These are phyloP conservation scores for Fraxinus quadrangulata DNA, from an alignment of 257 asterid genomes.

Conservation along the genomic window DNA sequence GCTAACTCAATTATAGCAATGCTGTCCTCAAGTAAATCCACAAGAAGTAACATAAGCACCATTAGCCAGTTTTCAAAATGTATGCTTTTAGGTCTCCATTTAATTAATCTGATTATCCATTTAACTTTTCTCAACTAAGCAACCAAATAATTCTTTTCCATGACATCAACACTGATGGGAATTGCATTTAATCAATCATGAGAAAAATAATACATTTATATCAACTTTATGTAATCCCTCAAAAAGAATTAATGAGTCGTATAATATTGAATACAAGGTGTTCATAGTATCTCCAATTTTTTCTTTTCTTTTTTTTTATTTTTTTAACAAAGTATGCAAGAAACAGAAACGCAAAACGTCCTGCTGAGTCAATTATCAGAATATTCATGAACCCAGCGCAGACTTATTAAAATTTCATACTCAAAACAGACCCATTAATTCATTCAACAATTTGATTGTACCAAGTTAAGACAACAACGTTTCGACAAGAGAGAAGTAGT, in stretches of 20 bases:
- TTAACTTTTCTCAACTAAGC: background rate
- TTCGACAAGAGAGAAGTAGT: background rate
- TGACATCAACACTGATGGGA: background rate
- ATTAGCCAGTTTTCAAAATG: background rate
- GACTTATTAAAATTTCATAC: background rate
- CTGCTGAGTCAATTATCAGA: background rate
- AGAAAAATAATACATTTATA: too few species aligned
- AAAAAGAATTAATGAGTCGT: background rate
- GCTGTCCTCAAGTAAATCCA: background rate
- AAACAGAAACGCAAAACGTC: background rate
- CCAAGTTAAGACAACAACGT: background rate
- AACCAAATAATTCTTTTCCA: background rate
- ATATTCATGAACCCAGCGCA: background rate
- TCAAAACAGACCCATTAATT: background rate
- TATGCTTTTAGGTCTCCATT: conserved; percentile 1
- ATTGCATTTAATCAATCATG: too few species aligned
- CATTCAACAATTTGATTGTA: background rate
- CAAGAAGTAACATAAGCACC: background rate
- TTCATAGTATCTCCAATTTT: background rate
- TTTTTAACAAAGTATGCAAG: background rate
- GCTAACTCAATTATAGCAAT: background rate
- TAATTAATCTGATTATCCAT: background rate
- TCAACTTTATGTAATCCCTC: background rate
- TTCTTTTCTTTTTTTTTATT: background rate
- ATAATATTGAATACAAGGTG: background rate